Base-by-base conservation (phyloP, 352 stramenopile species). In the Aphanomyces stellatus region DNA sequence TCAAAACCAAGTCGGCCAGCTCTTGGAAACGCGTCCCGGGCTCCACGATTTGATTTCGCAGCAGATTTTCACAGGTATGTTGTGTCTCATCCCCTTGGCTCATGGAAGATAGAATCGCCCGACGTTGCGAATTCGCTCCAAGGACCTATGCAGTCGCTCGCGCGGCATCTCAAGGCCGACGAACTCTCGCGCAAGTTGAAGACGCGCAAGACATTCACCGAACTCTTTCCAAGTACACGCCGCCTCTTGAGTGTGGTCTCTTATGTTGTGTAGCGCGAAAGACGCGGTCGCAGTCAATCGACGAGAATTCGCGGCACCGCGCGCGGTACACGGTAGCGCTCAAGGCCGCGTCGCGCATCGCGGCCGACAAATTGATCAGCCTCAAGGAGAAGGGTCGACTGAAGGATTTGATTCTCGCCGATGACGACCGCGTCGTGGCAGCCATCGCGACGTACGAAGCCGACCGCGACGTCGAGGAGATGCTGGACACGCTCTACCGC, bases 361-460 rank as follows among this genome's bases (percentile, higher is more conserved):
- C 85, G 41, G 85, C 83, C 2, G 83, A 92, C 73, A 87, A 90
- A n/a, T 64, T 92, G 59, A 92, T 94, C 63, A 81, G 80, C 24
- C 72, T 74, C 43, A 76, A 86, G 56, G 82, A 91, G 69, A 94
- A 94, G 70, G 72, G 82, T 4, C 78, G 81, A 35, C 51, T 94
- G 25, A 94, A 94, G 71, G 81, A 93, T 69, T 78, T 90, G 65
- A 91, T 94, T 65, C 71, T 94, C 60, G 86, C 75, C 25, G 81
- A 93, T 62, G 75, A 94, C 59, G 74, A 88, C 62, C 88, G 87
- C 40, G 76, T 94, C 6, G 73, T 90, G 6, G 81, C 77, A 6
- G 86, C 84, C 15, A 79, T 93, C n/a, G 81, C 90, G 65, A 79
- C 78, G 71, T 94, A 93, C 72, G 82, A 93, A 55, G 56, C 80